These are phyloP conservation scores for Aureobasidium sp. DNA, from an alignment of 2,329 filamentous ascomycete genomes.

Conservation along the genomic window DNA sequence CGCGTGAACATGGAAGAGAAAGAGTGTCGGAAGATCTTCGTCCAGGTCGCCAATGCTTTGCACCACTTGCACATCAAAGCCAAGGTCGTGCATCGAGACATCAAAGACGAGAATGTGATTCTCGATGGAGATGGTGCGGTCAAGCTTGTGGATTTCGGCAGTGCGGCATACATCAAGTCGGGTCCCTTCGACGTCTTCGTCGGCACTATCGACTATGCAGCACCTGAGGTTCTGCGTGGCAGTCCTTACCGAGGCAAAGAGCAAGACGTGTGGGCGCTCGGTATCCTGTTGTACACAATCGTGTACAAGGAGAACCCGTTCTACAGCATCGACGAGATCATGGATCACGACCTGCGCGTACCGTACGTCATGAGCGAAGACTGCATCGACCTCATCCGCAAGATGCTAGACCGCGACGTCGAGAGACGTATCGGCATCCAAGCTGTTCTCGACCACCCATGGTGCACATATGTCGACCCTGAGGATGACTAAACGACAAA, in stretches of 20 bases:
- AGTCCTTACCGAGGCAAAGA: constrained; percentile 89
- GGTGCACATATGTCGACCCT: constrained; percentile 43
- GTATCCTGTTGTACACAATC: constrained; percentile 95
- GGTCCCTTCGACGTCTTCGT: constrained; percentile 99
- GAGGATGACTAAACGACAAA: constrained; percentile 9
- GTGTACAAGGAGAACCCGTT: constrained; percentile 99
- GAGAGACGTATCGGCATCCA: constrained; percentile 74
- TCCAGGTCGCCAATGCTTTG: constrained; percentile 81
- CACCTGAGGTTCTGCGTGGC: constrained; percentile 92
- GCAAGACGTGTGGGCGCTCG: constrained; percentile 96
- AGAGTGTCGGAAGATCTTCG: constrained; percentile 90
- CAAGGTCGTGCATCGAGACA: constrained; percentile 89
- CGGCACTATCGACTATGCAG: constrained; percentile 96
- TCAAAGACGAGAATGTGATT: constrained; percentile 98
- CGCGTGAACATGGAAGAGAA: constrained; percentile 92
- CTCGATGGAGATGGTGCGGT: constrained; percentile 91
- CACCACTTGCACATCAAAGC: constrained; percentile 88
- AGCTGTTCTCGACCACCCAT: constrained; percentile 81
- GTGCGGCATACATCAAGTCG: constrained; percentile 95
- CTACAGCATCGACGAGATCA: constrained; percentile 98
- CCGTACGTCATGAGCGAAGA: constrained; percentile 84
- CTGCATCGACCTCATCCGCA: constrained; percentile 81
- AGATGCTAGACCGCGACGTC: constrained; percentile 89
- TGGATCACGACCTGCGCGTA: constrained; percentile 88
- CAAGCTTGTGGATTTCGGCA: constrained; percentile 97